Conservation (phyloP, 1,139 yeast genomes). For the Protomyces gravidus region DNA sequence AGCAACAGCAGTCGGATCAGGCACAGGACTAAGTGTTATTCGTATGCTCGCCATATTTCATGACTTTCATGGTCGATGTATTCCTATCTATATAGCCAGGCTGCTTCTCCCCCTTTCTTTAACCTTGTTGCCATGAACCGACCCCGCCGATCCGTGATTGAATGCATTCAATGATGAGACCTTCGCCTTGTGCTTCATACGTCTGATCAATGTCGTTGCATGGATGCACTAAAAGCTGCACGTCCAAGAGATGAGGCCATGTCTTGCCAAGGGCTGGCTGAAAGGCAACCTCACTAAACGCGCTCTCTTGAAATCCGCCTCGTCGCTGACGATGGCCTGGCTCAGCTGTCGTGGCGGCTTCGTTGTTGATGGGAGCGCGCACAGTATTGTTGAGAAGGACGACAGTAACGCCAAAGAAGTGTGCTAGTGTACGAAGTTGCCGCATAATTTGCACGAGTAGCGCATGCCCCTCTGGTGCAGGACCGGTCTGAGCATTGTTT, state of each 20-base stretch:
- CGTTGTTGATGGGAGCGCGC: no score
- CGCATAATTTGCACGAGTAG: conserved; percentile 16
- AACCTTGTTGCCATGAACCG: conserved; percentile 16
- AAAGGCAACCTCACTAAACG: conserved; percentile 13
- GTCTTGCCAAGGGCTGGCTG: conserved; percentile 28
- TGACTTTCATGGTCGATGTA: background rate
- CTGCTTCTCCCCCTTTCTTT: background rate
- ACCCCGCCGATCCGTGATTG: conserved; percentile 15
- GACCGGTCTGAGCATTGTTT: background rate
- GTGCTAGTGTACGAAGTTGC: conserved; percentile 2
- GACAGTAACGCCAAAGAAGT: conserved; percentile 6
- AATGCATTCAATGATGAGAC: conserved; percentile 10
- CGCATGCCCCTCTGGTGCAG: conserved; percentile 17
- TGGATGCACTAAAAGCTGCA: conserved; percentile 19
- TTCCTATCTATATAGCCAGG: background rate
- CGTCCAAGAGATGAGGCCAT: conserved; percentile 28
- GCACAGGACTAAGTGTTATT: no score
- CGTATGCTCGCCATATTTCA: background rate
- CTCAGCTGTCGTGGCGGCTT: background rate
- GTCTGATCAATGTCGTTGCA: conserved; percentile 1
- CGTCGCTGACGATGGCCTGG: background rate
- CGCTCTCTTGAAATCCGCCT: conserved; percentile 3
- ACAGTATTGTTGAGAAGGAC: conserved; percentile 22
- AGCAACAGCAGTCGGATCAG: background rate
- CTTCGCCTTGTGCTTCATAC: conserved; percentile 5